A percentile compares a stretch with the other conserved stretches of the same genome.
phyloP scores from a whole-genome alignment of 345 rosid genomes.

The Salix arbutifolia region DNA sequence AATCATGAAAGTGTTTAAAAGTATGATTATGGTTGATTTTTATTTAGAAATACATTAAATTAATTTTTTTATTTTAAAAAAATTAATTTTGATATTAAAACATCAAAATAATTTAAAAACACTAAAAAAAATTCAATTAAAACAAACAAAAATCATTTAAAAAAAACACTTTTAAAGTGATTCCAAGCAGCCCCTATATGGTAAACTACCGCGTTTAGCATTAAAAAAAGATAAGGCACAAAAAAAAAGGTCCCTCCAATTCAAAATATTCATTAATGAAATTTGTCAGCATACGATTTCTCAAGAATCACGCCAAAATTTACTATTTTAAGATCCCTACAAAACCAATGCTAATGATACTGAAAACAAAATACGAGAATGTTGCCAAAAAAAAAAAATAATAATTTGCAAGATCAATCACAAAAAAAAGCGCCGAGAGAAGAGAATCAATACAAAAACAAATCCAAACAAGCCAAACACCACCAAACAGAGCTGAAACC shows the following conservation, averaged over 20 bases:
- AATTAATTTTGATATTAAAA: too few relatives aligned
- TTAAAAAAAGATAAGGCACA: neutral
- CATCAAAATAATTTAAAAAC: too few relatives aligned
- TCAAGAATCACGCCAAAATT: neutral
- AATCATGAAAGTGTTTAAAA: too few relatives aligned
- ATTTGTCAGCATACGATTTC: neutral
- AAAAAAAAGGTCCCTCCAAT: neutral
- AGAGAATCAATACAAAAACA: neutral
- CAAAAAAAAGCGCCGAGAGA: neutral
- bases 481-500: constrained; percentile 11
- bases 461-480: constrained; percentile 13
- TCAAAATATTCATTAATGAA: neutral
- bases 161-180: too few relatives aligned
- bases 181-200: neutral
- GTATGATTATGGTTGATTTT: too few relatives aligned
- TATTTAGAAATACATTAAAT: too few relatives aligned
- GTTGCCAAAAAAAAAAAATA: constrained; percentile 1
- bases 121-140: too few relatives aligned
- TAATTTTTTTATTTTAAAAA: too few relatives aligned
- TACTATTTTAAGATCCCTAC: neutral
- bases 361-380: constrained; percentile 9
- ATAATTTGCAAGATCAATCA: neutral
- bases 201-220: neutral
- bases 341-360: neutral
- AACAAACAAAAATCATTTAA: too few relatives aligned